phyloP scores from a whole-genome alignment of 352 stramenopile species.

The Globisporangium cylindrosporum region DNA sequence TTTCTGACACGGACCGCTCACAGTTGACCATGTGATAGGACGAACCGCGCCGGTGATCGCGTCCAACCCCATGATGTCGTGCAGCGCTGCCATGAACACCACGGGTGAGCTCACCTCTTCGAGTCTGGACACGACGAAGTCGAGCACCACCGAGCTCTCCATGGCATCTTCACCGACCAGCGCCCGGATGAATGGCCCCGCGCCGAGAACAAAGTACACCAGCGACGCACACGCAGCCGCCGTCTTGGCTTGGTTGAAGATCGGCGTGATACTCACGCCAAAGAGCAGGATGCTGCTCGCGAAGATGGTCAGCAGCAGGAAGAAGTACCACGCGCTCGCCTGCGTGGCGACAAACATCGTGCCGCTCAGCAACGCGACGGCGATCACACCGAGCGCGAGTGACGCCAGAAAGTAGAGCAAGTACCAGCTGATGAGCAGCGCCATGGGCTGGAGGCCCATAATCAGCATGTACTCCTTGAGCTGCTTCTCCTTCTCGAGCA shows the following conservation, averaged over 20 bases:
- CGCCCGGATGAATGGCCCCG: constrained; percentile 48
- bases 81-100: constrained; percentile 66
- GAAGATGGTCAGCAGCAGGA: constrained; percentile 59
- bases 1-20: constrained; percentile 43
- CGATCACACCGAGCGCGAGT: constrained; percentile 43
- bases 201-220: constrained; percentile 59
- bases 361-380: constrained; percentile 48
- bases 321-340: constrained; percentile 47
- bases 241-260: constrained; percentile 74
- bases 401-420: constrained; percentile 75
- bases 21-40: constrained; percentile 43
- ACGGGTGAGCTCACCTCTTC: constrained; percentile 62
- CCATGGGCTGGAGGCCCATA: constrained; percentile 77
- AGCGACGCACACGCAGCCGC: constrained; percentile 59
- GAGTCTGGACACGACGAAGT: constrained; percentile 33
- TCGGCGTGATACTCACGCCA: constrained; percentile 62
- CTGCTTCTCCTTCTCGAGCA: constrained; percentile 89
- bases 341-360: constrained; percentile 57
- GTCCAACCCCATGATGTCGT: constrained; percentile 52
- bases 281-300: constrained; percentile 66
- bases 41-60: constrained; percentile 31
- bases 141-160: constrained; percentile 27
- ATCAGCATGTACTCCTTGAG: constrained; percentile 90
- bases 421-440: constrained; percentile 76
- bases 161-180: constrained; percentile 51